Base-by-base conservation (phyloP, 768 basidiomycete species). In the Panellus pusillus region DNA sequence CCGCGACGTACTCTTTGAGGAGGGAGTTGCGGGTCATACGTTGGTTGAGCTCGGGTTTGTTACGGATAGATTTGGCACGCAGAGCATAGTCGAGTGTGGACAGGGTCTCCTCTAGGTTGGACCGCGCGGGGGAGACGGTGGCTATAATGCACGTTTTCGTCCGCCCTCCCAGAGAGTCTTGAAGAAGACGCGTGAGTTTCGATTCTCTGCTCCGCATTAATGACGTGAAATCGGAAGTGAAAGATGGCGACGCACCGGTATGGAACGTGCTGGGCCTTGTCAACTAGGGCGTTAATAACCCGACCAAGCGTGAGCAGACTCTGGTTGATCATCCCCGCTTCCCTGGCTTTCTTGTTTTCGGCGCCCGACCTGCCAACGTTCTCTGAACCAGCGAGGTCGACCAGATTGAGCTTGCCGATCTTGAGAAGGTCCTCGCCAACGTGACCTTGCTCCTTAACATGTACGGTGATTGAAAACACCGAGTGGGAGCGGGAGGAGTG, bases 241-340 rank as follows among this genome's bases (percentile, higher is more conserved):
- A 11, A 6, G 12, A 27, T 15, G 24, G 13, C 13, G 9, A 64
- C 79, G 52, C 58, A 91, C 91, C 94, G 84, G 68, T 98, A 99
- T 7, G 97, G 97, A 41, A 98, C 88, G 66, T 98, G 97, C 28
- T 85, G 78, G 0, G 91, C 86, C 61, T 83, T 88, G 63, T 98
- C 95, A 48, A 98, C 97, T 40, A 99, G 80, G 9, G 91, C 91
- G 58, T 95, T 97, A 63, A 99, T 98, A 35, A 98, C 97, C 29
- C 97, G 77, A 0, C 97, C 97, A 13, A 99, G 83, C n/a, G 97
- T 98, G 2, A 99, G 76, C 44, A 99, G 75, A 65, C 92, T 95
- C 71, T 97, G 93, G 65, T 98, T 99, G 69, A 99, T 98, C 90
- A 95, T 97, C 11, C 97, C 97, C 1, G 97, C 97, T 66, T 99